Base-by-base conservation (phyloP, 805 yeast genomes). In the Barnettozyma botsteinii region DNA sequence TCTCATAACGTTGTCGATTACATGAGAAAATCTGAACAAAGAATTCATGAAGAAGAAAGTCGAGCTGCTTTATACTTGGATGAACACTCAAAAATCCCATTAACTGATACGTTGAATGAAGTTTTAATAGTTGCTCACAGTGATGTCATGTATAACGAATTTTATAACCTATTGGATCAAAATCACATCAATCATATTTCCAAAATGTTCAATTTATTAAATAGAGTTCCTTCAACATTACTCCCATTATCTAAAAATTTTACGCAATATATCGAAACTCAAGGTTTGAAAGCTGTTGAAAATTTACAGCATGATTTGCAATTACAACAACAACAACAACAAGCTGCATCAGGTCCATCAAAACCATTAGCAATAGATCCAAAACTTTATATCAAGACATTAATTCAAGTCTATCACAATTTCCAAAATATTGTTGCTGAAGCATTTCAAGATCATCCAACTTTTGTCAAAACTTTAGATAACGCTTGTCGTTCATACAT, bases 1-100 rank as follows among this genome's bases (percentile, higher is more conserved):
- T 74, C 76, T 23, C 84, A 88, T 60, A 83, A 87, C 48, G 91
- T 91, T 35, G 91, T 89, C 19, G 95, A 87, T 55, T 93, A 93
- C 65, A 80, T 93, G 75, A 77, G 75, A 45, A 85, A 82, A 59
- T 95, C 96, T 29, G 88, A 85, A 51, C 72, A 75, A 38, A 73
- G 97, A 46, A 75, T 94, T 36, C 75, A 74, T 28, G 96, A 88
- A 58, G 98, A 93, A 63, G 77, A 83, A 46, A 73, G 79, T 33
- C 73, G 93, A 31, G 80, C 91, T 46, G 80, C 79, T 41, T 73
- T 81, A 58, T 82, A 84, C 55, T 73, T 93, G 61, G 95, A 91
- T 61, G 88, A 82, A 33, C 88, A 85, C 58, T 84, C 96, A 5
- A 83, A 83, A 57, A 76, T 79, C 49, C 79, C 81, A 34, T 70